A percentile compares a stretch with the other conserved stretches of the same genome.
These are phyloP conservation scores for Coemansia sp. DNA, from an alignment of 192 early-diverging fungal genomes.

Conservation along the genomic window DNA sequence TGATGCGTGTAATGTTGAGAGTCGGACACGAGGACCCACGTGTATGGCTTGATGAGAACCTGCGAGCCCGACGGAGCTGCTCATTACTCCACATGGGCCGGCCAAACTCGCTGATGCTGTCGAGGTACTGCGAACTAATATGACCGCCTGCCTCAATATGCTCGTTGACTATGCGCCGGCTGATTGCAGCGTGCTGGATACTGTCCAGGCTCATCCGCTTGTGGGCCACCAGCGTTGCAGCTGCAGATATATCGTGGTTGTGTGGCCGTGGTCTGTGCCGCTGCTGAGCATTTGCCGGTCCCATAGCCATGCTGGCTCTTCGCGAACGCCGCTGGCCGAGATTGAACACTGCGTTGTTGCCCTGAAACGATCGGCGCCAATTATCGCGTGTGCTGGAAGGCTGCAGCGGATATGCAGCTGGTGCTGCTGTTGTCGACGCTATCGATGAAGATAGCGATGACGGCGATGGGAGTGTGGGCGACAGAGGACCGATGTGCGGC, in stretches of 20 bases:
- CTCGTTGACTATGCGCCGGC: slow-evolving; percentile 6
- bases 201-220: slow-evolving; percentile 44
- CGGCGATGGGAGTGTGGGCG: slow-evolving; percentile 29
- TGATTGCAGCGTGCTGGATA: slow-evolving; percentile 13
- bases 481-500: background rate
- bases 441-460: background rate
- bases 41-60: slow-evolving; percentile 35
- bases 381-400: background rate
- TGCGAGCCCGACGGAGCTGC: slow-evolving; percentile 27
- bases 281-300: background rate
- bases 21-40: slow-evolving; percentile 45
- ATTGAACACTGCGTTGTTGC: slow-evolving; percentile 1
- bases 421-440: slow-evolving; percentile 7
- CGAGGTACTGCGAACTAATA: background rate
- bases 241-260: background rate
- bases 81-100: slow-evolving; percentile 31
- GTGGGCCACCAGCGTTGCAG: background rate
- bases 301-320: background rate
- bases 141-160: slow-evolving; percentile 1
- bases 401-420: background rate
- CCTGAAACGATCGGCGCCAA: slow-evolving; percentile 16
- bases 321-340: slow-evolving; percentile 5
- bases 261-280: background rate
- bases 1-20: slow-evolving; percentile 48
- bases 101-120: slow-evolving; percentile 7